Base-by-base conservation (phyloP, 2,329 filamentous ascomycete genomes). In the Fusarium sp. region DNA sequence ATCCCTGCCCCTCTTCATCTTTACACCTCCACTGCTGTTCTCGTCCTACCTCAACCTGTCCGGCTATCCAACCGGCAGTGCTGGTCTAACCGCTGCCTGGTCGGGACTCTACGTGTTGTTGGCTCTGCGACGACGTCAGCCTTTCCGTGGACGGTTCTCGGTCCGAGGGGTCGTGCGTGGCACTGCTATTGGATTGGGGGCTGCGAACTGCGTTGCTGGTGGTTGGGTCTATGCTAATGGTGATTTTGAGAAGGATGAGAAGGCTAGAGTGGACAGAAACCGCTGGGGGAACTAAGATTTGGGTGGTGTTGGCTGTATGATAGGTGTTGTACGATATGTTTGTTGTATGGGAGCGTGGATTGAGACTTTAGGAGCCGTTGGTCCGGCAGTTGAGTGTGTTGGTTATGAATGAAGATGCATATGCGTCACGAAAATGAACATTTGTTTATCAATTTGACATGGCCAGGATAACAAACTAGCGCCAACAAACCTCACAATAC, bases 31-130 rank as follows among this genome's bases (percentile, higher is more conserved):
- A 32, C 85, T 90, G 37, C 80, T 89, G 63, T 89, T 90, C 81
- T 83, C 85, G 60, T 86, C 85, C 78, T 91, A 90, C 81, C 85
- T 89, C 76, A 89, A 89, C 79, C 85, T 91, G 11, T 87, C 88
- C 25, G 88, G 88, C 66, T 89, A 87, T 82, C 86, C 85, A 69
- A 88, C 87, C 58, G 88, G 89, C 77, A 85, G 85, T 64, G 89
- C 88, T 5, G 89, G 88, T 57, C 81, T 90, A 64, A 85, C 86
- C 1, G 87, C 87, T 59, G 88, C 88, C 21, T 88, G 87, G 82
- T 88, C 86, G 49, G 88, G 88, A 35, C 82, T 90, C 21, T 91
- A 91, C 79, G 85, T 86, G 8, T 81, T 90, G 42, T 81, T 90
- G 56, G 88, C 88, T 3, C 79, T 88, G 68, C 86, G 88, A 7